Percentiles rank a stretch among this genome's conserved stretches.
These are phyloP conservation scores for Penicillium coprophilum DNA, from an alignment of 495 filamentous ascomycete genomes.

Conservation along the genomic window DNA sequence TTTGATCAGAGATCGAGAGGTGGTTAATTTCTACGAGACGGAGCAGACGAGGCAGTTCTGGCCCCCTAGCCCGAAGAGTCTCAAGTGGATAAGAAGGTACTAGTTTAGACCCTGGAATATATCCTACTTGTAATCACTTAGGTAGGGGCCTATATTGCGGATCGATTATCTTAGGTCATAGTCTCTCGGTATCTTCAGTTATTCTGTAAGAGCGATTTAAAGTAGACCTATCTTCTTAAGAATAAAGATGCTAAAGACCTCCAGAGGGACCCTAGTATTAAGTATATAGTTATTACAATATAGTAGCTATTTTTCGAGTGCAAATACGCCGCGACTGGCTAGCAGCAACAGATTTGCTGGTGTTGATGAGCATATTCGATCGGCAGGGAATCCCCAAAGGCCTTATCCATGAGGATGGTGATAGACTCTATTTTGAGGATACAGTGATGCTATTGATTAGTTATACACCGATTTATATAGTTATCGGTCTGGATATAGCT, in stretches of 20 bases:
- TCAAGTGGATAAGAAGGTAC: constrained; percentile 16
- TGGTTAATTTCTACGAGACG: constrained; percentile 36
- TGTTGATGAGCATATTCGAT: constrained; percentile 48
- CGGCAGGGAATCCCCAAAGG: constrained; percentile 36
- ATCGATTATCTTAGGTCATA: constrained; percentile 15
- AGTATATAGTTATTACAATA: constrained; percentile 41
- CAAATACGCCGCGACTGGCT: constrained; percentile 32
- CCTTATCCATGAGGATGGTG: constrained; percentile 19
- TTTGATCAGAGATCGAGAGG: constrained; percentile 29
- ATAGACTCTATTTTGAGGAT: constrained; percentile 31
- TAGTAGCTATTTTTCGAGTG: constrained; percentile 48
- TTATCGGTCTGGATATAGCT: too few relatives aligned
- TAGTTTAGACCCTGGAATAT: constrained; percentile 29
- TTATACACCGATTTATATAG: constrained; percentile 15
- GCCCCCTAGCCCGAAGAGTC: constrained; percentile 8
- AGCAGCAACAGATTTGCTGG: constrained; percentile 35
- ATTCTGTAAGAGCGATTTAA: constrained; percentile 21
- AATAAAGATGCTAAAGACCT: constrained; percentile 20
- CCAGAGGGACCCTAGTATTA: constrained; percentile 27
- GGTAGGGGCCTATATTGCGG: constrained; percentile 32
- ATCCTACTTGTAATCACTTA: constrained; percentile 37
- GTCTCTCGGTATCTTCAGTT: constrained; percentile 19
- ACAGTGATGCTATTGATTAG: constrained; percentile 38
- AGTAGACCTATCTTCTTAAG: constrained; percentile 12
- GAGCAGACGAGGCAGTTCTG: constrained; percentile 26